Percentiles rank a stretch among this genome's conserved stretches.
phyloP scores from a whole-genome alignment of 495 filamentous ascomycete species.

The Hypomontagnella submonticulosa region DNA sequence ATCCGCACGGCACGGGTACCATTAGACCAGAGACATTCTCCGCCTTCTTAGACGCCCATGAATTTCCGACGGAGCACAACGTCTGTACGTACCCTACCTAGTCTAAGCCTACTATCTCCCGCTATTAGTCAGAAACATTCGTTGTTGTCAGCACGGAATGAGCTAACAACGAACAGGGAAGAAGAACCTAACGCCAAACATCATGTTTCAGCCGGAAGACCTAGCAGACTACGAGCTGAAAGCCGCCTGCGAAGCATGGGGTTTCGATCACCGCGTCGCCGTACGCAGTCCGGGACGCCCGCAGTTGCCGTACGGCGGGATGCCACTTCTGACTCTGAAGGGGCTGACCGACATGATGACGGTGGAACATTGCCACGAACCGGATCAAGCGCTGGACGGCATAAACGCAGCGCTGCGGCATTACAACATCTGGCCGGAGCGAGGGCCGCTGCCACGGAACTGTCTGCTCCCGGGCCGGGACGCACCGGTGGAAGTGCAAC shows the following conservation, averaged over 20 bases:
- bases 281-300: slow-evolving; percentile 7
- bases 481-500: slow-evolving; percentile 5
- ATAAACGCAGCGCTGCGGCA: slow-evolving; percentile 20
- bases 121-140: too few relatives aligned
- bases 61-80: slow-evolving; percentile 16
- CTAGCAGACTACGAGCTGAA: slow-evolving; percentile 29
- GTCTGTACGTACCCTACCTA: slow-evolving; percentile 10
- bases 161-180: slow-evolving; percentile 4
- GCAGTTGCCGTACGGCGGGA: slow-evolving; percentile 30
- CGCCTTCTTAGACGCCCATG: slow-evolving; percentile 16
- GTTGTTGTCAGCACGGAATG: not conserved
- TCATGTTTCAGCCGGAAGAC: slow-evolving; percentile 16
- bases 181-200: slow-evolving; percentile 4
- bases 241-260: slow-evolving; percentile 16
- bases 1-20: slow-evolving; percentile 16
- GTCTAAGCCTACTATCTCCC: too few relatives aligned
- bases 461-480: slow-evolving; percentile 12
- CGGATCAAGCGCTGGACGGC: not conserved
- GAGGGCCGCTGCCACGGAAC: slow-evolving; percentile 5
- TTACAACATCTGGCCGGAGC: slow-evolving; percentile 16
- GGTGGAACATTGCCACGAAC: slow-evolving; percentile 6
- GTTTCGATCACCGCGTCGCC: slow-evolving; percentile 20
- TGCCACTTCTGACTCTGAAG: slow-evolving; percentile 24
- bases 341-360: slow-evolving; percentile 21
- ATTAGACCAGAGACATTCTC: slow-evolving; percentile 33